Base-by-base conservation (phyloP, 805 yeast species). In the Saccharomycopsis capsularis region DNA sequence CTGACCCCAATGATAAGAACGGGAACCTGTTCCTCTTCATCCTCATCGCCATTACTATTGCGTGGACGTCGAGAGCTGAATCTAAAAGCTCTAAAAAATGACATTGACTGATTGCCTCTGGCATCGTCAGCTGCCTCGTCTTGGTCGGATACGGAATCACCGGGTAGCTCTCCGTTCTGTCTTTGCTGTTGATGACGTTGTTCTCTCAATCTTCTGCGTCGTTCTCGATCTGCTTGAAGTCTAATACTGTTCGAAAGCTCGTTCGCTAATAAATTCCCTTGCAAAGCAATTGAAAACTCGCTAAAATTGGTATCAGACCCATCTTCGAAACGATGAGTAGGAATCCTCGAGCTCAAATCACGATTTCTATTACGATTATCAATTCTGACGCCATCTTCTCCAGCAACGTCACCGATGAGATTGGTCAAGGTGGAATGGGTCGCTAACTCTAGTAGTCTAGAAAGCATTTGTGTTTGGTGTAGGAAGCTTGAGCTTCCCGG, bases 1-100 rank as follows among this genome's bases (percentile, higher is more conserved):
- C 79, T 60, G 21, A 75, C 71, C 4, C 79, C 78, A 19, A 75
- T 68, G 22, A 75, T 69, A 50, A 75, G 62, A 3, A 75, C 74
- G 1, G 80, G 80, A 3, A 74, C 66, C n/a, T 46, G 50, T 23
- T 52, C 55, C 25, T 49, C 52, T 11, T 47, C 48, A 16, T 40
- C 29, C 16, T 42, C 47, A 32, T 23, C 45, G 1, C 19, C 38
- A 4, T 7, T n/a, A 19, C 40, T 36, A 11, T 32, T 47, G 3
- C 41, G 27, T 15, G 45, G 53, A 18, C 43, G 47, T 40, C 60
- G 62, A 37, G 61, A 57, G 37, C 66, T 65, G 53, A 71, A 71
- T 47, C 74, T 58, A 50, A 70, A 71, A 0, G 75, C 76, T 34
- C 75, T 60, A 50, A 70, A 69, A 42, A 71, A 70, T 3, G 68